These are phyloP conservation scores for Pichia californica DNA, from an alignment of 805 yeast species.

Conservation along the genomic window DNA sequence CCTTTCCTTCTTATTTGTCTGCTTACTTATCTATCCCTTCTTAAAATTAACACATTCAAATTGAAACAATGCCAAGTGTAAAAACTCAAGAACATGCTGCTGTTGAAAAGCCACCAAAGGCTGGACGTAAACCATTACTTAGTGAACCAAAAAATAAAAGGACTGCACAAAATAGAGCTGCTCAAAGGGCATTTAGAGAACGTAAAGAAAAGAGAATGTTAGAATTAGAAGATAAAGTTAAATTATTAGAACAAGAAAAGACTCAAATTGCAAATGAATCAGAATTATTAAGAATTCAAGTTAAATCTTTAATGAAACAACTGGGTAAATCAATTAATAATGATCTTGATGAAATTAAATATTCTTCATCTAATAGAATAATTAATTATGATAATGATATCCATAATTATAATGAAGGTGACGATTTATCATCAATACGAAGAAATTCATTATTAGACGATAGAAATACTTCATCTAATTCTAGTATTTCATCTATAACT, in stretches of 20 bases:
- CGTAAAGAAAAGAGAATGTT: slow-evolving; percentile 83
- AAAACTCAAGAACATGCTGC: slow-evolving; percentile 10
- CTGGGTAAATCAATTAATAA: slow-evolving; percentile 26
- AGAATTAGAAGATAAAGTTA: slow-evolving; percentile 77
- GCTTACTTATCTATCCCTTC: too few species aligned
- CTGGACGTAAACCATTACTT: slow-evolving; percentile 75
- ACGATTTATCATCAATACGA: not conserved
- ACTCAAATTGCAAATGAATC: slow-evolving; percentile 63
- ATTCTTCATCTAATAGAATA: too few species aligned
- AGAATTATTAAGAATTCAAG: slow-evolving; percentile 69
- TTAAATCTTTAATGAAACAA: slow-evolving; percentile 66
- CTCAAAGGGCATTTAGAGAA: slow-evolving; percentile 96
- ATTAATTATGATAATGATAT: not conserved
- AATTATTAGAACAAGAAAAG: slow-evolving; percentile 63
- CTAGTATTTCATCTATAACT: slow-evolving; percentile 10
- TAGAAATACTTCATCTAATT: slow-evolving; percentile 3
- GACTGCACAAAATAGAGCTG: slow-evolving; percentile 95
- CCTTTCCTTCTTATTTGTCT: too few species aligned
- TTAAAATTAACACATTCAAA: too few species aligned
- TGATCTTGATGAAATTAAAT: not conserved
- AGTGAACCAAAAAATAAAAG: slow-evolving; percentile 77
- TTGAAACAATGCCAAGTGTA: not conserved
- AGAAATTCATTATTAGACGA: slow-evolving; percentile 8
- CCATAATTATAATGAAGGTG: slow-evolving; percentile 2
- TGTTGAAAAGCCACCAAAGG: slow-evolving; percentile 33